Evolutionary conservation across 192 early-diverging fungal genomes (phyloP).

Genomic region (Kickxella alabastrina): DNA sequence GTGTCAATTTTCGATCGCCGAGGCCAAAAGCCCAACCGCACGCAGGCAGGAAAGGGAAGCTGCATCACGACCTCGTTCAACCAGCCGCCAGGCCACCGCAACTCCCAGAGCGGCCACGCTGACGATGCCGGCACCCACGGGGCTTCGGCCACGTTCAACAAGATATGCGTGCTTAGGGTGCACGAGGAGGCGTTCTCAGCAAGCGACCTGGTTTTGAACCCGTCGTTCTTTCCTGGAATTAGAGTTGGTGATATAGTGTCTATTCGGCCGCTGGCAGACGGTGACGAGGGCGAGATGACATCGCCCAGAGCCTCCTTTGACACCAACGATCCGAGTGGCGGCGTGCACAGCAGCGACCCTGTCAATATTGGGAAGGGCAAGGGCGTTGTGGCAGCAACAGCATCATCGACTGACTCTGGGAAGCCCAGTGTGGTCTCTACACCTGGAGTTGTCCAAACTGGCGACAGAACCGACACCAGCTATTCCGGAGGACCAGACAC

Average conservation of each 20-base stretch:
- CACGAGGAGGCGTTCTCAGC: constrained; percentile 38
- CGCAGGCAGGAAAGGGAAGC: constrained; percentile 16
- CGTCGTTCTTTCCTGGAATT: constrained; percentile 44
- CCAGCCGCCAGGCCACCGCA: constrained; percentile 3
- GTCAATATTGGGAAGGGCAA: background rate
- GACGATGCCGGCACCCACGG: constrained; percentile 18
- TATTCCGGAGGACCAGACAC: background rate
- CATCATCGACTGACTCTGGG: background rate
- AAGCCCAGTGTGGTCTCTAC: background rate
- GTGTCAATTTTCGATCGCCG: constrained; percentile 45
- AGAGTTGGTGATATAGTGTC: constrained; percentile 46
- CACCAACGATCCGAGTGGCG: constrained; percentile 7
- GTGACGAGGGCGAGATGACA: constrained; percentile 16
- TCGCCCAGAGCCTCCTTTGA: constrained; percentile 29
- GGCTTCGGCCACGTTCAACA: constrained; percentile 25
- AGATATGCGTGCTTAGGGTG: constrained; percentile 33
- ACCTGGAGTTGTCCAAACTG: background rate
- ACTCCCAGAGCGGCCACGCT: constrained; percentile 6
- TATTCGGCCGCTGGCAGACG: constrained; percentile 24
- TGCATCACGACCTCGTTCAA: constrained; percentile 3
- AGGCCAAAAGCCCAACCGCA: constrained; percentile 23
- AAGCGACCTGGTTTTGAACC: constrained; percentile 44
- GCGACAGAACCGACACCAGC: background rate
- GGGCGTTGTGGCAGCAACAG: too few relatives aligned
- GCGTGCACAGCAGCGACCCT: constrained; percentile 7